These are phyloP conservation scores for Coemansia sp. DNA, from an alignment of 192 early-diverging fungal species.

Conservation along the genomic window DNA sequence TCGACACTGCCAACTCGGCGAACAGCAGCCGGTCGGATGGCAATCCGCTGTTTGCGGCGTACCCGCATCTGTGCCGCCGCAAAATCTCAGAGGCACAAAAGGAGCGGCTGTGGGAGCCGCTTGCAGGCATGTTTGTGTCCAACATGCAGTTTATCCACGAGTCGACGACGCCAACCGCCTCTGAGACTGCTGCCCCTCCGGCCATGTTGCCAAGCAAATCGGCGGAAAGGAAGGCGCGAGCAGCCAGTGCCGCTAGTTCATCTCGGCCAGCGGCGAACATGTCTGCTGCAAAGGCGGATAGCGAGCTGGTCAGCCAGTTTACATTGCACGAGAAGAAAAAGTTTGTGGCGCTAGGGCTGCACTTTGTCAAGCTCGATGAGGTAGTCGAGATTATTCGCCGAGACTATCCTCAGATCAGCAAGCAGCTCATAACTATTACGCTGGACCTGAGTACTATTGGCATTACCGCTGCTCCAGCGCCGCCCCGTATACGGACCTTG, in stretches of 20 bases:
- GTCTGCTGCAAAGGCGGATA: slow-evolving; percentile 11
- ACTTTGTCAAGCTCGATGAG: slow-evolving; percentile 70
- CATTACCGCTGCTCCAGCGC: background rate
- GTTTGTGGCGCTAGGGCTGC: slow-evolving; percentile 62
- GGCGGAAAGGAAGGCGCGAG: background rate
- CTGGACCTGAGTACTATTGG: slow-evolving; percentile 60
- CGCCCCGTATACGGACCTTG: slow-evolving; percentile 7
- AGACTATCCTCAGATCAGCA: slow-evolving; percentile 67
- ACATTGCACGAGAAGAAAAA: slow-evolving; percentile 65
- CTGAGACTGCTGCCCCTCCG: background rate
- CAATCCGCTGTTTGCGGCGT: slow-evolving; percentile 60
- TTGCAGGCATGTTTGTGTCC: slow-evolving; percentile 64
- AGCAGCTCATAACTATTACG: slow-evolving; percentile 68
- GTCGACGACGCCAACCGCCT: background rate
- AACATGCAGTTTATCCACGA: slow-evolving; percentile 44
- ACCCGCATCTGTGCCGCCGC: slow-evolving; percentile 63
- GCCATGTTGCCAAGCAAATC: slow-evolving; percentile 2
- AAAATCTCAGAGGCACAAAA: slow-evolving; percentile 61
- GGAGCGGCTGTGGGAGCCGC: slow-evolving; percentile 70
- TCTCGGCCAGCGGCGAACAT: background rate
- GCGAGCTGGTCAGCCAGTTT: slow-evolving; percentile 34
- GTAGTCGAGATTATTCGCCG: slow-evolving; percentile 62
- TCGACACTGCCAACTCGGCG: slow-evolving; percentile 24
- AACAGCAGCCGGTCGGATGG: background rate
- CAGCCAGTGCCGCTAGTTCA: background rate